These are phyloP conservation scores for Alternaria dauci DNA, from an alignment of 2,329 filamentous ascomycete genomes.

Conservation along the genomic window DNA sequence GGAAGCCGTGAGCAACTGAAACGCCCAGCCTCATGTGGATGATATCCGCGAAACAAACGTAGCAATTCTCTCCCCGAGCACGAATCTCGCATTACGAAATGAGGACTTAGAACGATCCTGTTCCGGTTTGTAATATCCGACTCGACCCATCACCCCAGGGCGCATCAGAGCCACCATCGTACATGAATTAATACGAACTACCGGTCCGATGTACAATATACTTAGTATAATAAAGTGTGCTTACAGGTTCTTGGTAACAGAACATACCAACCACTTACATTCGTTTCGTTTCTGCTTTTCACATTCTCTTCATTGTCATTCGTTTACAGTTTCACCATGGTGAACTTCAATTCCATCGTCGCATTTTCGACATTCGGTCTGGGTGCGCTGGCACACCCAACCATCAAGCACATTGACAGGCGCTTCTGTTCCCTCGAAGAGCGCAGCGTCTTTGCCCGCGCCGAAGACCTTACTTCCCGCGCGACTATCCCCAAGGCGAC, in stretches of 20 bases:
- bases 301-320: neutral
- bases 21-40: neutral
- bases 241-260: neutral
- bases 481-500: conserved; percentile 31
- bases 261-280: neutral
- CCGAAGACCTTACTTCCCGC: conserved; percentile 17
- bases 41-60: neutral
- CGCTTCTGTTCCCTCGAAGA: conserved; percentile 31
- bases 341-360: conserved; percentile 27
- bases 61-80: neutral
- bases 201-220: neutral
- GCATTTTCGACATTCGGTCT: conserved; percentile 23
- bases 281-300: neutral
- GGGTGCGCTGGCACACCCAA: conserved; percentile 35
- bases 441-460: conserved; percentile 24
- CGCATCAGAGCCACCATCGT: neutral
- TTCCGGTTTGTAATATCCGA: neutral
- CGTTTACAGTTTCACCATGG: conserved; percentile 19
- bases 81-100: neutral
- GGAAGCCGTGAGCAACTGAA: neutral
- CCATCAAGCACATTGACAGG: conserved; percentile 35
- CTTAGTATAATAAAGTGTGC: neutral
- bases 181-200: neutral
- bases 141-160: neutral
- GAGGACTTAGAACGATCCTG: neutral